Base-by-base conservation (phyloP, 2,329 filamentous ascomycete species). In the Stemphylium lycopersici region DNA sequence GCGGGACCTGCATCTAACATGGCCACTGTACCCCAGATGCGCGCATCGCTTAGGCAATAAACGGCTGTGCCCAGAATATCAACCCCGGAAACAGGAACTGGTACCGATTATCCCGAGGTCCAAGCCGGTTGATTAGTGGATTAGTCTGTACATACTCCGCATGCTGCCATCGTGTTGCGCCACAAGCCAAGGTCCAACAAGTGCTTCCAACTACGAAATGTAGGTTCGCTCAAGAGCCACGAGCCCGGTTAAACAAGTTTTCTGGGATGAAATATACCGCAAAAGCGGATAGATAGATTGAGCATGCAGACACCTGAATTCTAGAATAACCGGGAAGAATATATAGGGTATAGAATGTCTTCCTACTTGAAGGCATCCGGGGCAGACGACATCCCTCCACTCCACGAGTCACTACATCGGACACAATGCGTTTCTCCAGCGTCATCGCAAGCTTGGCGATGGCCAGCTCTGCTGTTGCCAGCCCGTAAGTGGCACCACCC, bases 351-450 rank as follows among this genome's bases (percentile, higher is more conserved):
- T 42, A 31, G 31, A 11, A 22, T 18, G 13, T 16, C 15, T 39
- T 29, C 12, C 6, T 42, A 24, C 31, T 40, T 38, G 18, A 16
- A 16, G 34, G 16, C 38, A 37, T 47, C 22, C 45, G 59, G 53
- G 55, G 45, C 36, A 59, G 55, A 55, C 47, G 50, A 36, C 24
- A 24, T 45, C 26, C 22, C 46, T 42, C 20, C 24, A 32, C 4
- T 39, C 38, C 36, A 32, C 20, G 41, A 34, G 20, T 38, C 38
- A 31, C 32, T 22, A 39, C 39, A 50, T 53, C 46, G 15, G 29
- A 59, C 48, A 61, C 42, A 8, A 70, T 70, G 68, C 65, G 63
- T 57, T 63, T 70, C 56, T 63, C 66, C n/a, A 65, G 43, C 45
- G 49, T 70, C 18, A 43, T 68, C 51, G 57, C 64, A 38, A 55